Conservation (phyloP, 2,329 filamentous ascomycete species). For the Lasiodiplodia gonubiensis region DNA sequence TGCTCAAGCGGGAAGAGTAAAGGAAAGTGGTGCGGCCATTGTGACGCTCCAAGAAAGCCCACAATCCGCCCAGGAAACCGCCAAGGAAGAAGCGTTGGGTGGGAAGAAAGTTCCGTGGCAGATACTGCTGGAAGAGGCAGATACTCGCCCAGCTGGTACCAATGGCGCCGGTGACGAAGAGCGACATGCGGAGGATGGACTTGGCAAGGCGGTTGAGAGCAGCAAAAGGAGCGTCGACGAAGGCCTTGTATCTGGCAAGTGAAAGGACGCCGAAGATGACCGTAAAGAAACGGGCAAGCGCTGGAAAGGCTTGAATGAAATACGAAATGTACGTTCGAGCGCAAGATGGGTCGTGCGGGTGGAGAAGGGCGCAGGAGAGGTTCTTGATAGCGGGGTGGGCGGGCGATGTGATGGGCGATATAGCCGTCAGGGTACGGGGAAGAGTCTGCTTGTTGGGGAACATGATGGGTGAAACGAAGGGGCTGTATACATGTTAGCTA, state of each 20-base stretch:
- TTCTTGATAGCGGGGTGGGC: conserved; percentile 87
- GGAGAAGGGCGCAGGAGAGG: conserved; percentile 86
- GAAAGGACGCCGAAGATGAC: conserved; percentile 74
- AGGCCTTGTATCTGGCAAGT: conserved; percentile 68
- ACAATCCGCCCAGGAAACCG: conserved; percentile 83
- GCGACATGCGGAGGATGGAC: conserved; percentile 73
- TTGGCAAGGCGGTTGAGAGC: conserved; percentile 70
- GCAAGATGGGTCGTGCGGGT: conserved; percentile 87
- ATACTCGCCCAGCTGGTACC: conserved; percentile 87
- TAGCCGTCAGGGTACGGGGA: conserved; percentile 66
- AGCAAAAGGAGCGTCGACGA: conserved; percentile 72
- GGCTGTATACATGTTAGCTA: conserved; percentile 51
- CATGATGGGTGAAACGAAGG: conserved; percentile 83
- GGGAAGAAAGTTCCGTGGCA: conserved; percentile 76
- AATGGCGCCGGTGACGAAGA: conserved; percentile 82
- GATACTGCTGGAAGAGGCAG: conserved; percentile 82
- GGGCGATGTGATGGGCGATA: conserved; percentile 78
- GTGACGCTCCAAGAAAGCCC: conserved; percentile 76
- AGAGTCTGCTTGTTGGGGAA: conserved; percentile 74
- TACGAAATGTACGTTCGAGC: conserved; percentile 85
- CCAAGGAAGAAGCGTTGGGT: conserved; percentile 90
- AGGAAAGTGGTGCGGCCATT: conserved; percentile 70
- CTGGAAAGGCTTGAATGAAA: conserved; percentile 82
- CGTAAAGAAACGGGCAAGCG: conserved; percentile 77
- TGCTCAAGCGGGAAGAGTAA: conserved; percentile 76